Evolutionary conservation across 176 grass and related monocot species (phyloP).

Genomic region (Zoysia pacifica): DNA sequence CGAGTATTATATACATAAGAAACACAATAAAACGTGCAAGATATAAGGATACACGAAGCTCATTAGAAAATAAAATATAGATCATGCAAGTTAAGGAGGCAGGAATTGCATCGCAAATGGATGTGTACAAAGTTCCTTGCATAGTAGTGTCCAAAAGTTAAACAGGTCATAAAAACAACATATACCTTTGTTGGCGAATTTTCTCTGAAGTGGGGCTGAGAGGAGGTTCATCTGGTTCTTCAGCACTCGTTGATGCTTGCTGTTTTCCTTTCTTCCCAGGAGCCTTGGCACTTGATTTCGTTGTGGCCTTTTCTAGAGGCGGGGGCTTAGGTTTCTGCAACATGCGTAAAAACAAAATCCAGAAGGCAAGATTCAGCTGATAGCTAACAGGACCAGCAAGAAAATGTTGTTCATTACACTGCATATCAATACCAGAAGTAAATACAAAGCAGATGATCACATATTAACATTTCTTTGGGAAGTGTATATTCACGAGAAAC

Average conservation of each 20-base stretch:
- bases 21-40: not conserved
- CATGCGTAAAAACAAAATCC: not conserved
- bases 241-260: slow-evolving; percentile 52
- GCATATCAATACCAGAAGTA: slow-evolving; percentile 7
- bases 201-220: slow-evolving; percentile 73
- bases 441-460: not conserved
- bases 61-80: not conserved
- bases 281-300: slow-evolving; percentile 57
- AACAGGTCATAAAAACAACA: slow-evolving; percentile 2
- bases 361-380: not conserved
- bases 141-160: not conserved
- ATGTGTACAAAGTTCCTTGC: not conserved
- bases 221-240: slow-evolving; percentile 54
- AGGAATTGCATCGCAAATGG: not conserved
- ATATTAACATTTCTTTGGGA: not conserved
- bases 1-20: not conserved
- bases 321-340: slow-evolving; percentile 68
- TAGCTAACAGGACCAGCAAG: not conserved
- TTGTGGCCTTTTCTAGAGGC: slow-evolving; percentile 43
- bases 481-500: not conserved
- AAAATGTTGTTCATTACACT: not conserved
- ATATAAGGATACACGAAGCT: not conserved
- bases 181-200: slow-evolving; percentile 86
- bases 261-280: slow-evolving; percentile 74
- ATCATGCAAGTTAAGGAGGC: not conserved